Percentiles rank a stretch among this genome's conserved stretches.
Evolutionary conservation across 2,329 filamentous ascomycete species (phyloP).

Genomic region (Fusarium phyllophilum): DNA sequence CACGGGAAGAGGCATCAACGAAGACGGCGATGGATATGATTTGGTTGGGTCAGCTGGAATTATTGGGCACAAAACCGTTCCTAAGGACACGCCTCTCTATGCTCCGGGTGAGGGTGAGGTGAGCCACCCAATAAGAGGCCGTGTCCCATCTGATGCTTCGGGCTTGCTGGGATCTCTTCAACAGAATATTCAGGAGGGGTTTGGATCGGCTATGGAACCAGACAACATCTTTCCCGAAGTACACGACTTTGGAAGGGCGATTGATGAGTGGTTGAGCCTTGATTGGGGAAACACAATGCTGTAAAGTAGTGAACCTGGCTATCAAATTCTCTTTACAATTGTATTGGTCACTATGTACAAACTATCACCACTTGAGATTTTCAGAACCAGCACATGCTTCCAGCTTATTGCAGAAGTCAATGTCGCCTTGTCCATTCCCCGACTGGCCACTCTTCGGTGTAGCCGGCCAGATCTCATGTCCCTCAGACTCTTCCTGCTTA

Average conservation of each 20-base stretch:
- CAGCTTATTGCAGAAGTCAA: neutral
- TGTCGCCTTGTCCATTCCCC: neutral
- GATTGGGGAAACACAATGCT: neutral
- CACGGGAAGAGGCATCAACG: neutral
- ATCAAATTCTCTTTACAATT: rapidly evolving
- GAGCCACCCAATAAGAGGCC: neutral
- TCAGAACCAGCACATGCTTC: neutral
- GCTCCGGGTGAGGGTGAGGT: neutral
- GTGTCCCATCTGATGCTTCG: neutral
- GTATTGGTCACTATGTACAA: rapidly evolving
- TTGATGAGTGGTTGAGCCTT: constrained; percentile 1
- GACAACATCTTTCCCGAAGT: neutral
- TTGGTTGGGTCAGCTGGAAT: neutral
- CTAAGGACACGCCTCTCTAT: neutral
- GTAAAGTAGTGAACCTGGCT: neutral
- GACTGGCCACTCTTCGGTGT: neutral
- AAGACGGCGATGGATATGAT: neutral
- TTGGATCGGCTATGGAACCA: neutral
- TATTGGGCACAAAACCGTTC: neutral
- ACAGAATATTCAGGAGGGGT: neutral
- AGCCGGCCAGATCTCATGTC: neutral
- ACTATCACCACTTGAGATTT: neutral
- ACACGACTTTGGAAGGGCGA: neutral
- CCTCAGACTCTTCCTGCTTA: neutral
- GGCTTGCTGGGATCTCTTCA: neutral